These are phyloP conservation scores for Diaporthe sp. DNA, from an alignment of 2,329 filamentous ascomycete genomes.

Conservation along the genomic window DNA sequence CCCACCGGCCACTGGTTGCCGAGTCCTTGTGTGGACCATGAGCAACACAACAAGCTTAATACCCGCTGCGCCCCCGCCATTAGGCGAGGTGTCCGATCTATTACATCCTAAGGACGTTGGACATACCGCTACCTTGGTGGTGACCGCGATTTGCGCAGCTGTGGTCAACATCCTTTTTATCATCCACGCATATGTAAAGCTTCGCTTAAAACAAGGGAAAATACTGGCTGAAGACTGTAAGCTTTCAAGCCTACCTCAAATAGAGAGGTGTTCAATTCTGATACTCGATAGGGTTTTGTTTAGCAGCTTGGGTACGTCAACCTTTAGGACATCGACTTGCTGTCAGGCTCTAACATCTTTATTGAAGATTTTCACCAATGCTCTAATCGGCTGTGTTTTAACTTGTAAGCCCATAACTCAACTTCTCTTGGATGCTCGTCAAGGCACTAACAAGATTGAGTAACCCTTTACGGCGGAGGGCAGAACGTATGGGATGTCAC, in stretches of 20 bases:
- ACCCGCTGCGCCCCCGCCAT: constrained; percentile 13
- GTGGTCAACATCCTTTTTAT: constrained; percentile 19
- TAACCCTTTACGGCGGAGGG: constrained; percentile 14
- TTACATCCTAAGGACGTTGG: background rate
- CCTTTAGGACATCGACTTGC: background rate
- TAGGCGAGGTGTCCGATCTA: background rate
- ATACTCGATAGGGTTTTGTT: constrained; percentile 28
- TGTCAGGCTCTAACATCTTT: background rate
- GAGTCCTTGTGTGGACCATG: constrained; percentile 17
- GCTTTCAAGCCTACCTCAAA: background rate
- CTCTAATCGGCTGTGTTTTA: background rate
- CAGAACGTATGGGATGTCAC: constrained; percentile 11
- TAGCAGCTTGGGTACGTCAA: constrained; percentile 32
- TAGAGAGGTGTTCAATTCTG: background rate
- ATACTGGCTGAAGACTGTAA: constrained; percentile 27
- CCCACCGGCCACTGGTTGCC: background rate
- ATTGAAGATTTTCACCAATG: constrained; percentile 26
- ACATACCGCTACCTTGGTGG: background rate
- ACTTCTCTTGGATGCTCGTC: too few relatives aligned
- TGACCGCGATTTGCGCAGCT: background rate
- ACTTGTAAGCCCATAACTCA: background rate
- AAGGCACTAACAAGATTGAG: background rate
- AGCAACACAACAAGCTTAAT: background rate
- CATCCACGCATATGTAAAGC: constrained; percentile 21
- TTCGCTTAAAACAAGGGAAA: background rate